Conservation (phyloP, 2,329 filamentous ascomycete genomes). For the Aureobasidium sp. region DNA sequence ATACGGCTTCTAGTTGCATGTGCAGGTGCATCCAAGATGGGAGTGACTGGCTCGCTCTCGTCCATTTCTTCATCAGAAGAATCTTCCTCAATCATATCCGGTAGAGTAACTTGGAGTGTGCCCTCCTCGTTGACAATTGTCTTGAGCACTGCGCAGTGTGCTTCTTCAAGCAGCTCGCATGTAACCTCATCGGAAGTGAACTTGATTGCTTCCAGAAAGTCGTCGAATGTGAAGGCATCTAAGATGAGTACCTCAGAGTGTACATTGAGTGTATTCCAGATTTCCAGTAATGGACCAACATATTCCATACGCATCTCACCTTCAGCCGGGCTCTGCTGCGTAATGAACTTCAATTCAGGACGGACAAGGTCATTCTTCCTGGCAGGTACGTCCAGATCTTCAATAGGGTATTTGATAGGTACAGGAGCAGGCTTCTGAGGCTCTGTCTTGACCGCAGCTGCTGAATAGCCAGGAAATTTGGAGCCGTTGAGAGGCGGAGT, state of each 20-base stretch:
- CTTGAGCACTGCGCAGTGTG: conserved; percentile 87
- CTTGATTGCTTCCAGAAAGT: conserved; percentile 81
- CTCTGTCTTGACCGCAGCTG: background rate
- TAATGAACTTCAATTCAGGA: conserved; percentile 67
- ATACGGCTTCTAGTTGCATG: conserved; percentile 80
- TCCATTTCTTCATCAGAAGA: conserved; percentile 62
- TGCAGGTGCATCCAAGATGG: conserved; percentile 62
- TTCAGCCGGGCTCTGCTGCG: conserved; percentile 31
- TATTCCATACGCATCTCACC: conserved; percentile 68
- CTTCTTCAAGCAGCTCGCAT: conserved; percentile 80
- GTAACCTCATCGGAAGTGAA: conserved; percentile 64
- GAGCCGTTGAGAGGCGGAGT: conserved; percentile 7
- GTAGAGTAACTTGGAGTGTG: conserved; percentile 68
- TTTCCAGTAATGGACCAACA: conserved; percentile 77
- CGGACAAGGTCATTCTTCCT: conserved; percentile 55
- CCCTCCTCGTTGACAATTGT: conserved; percentile 74
- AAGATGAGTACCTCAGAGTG: conserved; percentile 91
- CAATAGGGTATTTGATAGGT: conserved; percentile 86
- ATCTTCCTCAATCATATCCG: conserved; percentile 63
- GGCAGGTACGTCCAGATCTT: conserved; percentile 76
- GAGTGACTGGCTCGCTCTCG: conserved; percentile 46
- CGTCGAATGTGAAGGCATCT: conserved; percentile 96
- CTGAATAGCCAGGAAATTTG: conserved; percentile 2
- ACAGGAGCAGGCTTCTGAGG: conserved; percentile 51
- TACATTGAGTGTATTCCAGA: conserved; percentile 97